These are phyloP conservation scores for Yarrowia keelungensis DNA, from an alignment of 805 yeast species.

Conservation along the genomic window DNA sequence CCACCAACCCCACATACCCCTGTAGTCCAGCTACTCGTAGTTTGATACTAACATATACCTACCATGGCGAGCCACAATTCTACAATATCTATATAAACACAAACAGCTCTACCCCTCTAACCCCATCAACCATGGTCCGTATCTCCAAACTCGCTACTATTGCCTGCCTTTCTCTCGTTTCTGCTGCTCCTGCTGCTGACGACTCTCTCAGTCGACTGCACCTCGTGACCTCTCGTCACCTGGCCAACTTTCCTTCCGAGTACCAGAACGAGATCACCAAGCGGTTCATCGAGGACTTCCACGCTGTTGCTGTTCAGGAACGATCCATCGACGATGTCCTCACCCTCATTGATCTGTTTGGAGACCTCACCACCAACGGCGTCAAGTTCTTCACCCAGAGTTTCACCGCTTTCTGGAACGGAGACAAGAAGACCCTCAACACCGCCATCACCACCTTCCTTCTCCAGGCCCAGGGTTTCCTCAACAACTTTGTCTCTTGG, in stretches of 20 bases:
- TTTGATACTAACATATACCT: background rate
- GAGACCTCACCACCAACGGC: conserved; percentile 10
- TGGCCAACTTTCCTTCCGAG: conserved; percentile 2
- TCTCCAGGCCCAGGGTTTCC: conserved; percentile 22
- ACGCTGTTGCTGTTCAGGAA: conserved; percentile 9
- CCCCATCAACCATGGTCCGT: background rate
- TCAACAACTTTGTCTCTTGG: conserved; percentile 6
- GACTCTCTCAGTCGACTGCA: conserved; percentile 9
- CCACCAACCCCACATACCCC: conserved; percentile 1
- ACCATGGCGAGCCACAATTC: too few relatives aligned
- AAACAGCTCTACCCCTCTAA: background rate
- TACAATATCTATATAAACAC: background rate
- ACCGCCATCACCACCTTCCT: background rate
- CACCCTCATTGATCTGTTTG: conserved; percentile 6
- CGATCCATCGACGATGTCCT: background rate
- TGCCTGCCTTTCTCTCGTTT: conserved; percentile 1
- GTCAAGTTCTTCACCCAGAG: background rate
- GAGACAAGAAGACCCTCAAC: background rate
- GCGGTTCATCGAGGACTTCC: conserved; percentile 17
- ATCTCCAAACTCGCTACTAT: conserved; percentile 8
- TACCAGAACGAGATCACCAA: background rate
- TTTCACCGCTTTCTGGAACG: conserved; percentile 7
- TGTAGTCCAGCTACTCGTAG: background rate
- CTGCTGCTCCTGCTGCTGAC: conserved; percentile 9
- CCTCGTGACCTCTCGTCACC: conserved; percentile 1